Base-by-base conservation (phyloP, 2,329 filamentous ascomycete species). In the Ophiostoma australiae region DNA sequence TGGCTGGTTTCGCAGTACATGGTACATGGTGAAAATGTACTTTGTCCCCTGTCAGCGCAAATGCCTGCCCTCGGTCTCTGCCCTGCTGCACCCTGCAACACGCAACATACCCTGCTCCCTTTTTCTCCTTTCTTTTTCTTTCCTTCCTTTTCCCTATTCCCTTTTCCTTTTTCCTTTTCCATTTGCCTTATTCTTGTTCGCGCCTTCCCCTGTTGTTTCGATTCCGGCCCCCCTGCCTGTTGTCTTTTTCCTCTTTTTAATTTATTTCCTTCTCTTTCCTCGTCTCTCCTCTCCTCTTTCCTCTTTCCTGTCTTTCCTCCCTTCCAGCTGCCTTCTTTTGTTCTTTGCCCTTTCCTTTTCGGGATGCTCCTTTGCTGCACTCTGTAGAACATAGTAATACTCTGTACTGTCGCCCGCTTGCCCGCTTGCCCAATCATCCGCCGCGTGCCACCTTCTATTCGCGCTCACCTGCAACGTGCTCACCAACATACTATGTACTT, bases 201-300 rank as follows among this genome's bases (percentile, higher is more conserved):
- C n/a, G 10, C 52, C 52, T 58, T 27, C 52, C 63, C 35, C 63
- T 39, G 63, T 66, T 33, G 63, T 66, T 66, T 66, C 63, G 33
- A 37, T 37, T 66, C 39, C 63, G 15, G 4, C 33, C 23, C 55
- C 23, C n/a, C 37, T 39, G 37, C 37, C 44, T 48, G 5, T 13
- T 67, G 39, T 67, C 41, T 67, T 15, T 27, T 33, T 15, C 17
- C 27, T 35, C 10, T 3, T 58, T 58, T 17, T 58, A 23, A 3
- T 58, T 31, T 31, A 31, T 31, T 31, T 31, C 27, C 27, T 31
- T 31, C 27, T 31, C 27, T 31, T 31, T 31, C 27, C 3, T 31
- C 27, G n/a, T n/a, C n/a, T n/a, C n/a, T n/a, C n/a, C n/a, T 67
- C 65, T 67, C 41, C 48, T 13, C 35, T 37, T 33, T 15, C 17